Percentiles rank a stretch among this genome's conserved stretches.
Evolutionary conservation across 805 yeast species (phyloP).

Genomic region (Teunomyces gatunensis): DNA sequence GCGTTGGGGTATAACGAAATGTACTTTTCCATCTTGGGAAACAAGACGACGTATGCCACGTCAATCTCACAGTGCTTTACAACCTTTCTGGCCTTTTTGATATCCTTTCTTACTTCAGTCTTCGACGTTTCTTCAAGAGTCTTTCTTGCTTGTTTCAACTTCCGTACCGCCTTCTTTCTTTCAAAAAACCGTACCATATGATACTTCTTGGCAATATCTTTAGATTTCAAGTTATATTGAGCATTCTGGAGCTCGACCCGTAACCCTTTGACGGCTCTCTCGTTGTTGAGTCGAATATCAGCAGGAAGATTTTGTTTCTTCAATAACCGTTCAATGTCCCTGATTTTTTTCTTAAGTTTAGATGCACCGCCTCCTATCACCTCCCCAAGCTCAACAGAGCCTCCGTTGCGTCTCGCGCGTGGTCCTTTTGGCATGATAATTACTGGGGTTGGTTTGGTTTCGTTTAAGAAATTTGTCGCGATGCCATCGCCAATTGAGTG

Average conservation of each 20-base stretch:
- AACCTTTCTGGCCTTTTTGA: constrained; percentile 46
- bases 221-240: constrained; percentile 43
- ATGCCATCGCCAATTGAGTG: not conserved
- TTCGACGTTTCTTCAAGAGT: constrained; percentile 33
- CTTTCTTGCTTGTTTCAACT: constrained; percentile 53
- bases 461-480: not conserved
- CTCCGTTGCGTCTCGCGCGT: constrained; percentile 16
- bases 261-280: constrained; percentile 69
- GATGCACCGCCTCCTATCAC: constrained; percentile 37
- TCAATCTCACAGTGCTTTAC: constrained; percentile 63
- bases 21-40: constrained; percentile 78
- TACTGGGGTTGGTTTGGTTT: too few relatives aligned
- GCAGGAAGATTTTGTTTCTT: constrained; percentile 60
- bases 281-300: constrained; percentile 63
- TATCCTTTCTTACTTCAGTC: constrained; percentile 34
- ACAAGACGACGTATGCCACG: constrained; percentile 69
- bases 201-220: constrained; percentile 64
- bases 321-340: constrained; percentile 78
- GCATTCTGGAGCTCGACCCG: constrained; percentile 55
- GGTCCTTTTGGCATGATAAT: constrained; percentile 21
- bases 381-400: constrained; percentile 26
- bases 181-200: constrained; percentile 94
- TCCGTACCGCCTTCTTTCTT: constrained; percentile 76
- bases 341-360: constrained; percentile 76
- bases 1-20: constrained; percentile 67